A percentile compares a stretch with the other conserved stretches of the same genome.
phyloP scores from a whole-genome alignment of 1,139 yeast species.

The Lodderomyces orthopsilosis region DNA sequence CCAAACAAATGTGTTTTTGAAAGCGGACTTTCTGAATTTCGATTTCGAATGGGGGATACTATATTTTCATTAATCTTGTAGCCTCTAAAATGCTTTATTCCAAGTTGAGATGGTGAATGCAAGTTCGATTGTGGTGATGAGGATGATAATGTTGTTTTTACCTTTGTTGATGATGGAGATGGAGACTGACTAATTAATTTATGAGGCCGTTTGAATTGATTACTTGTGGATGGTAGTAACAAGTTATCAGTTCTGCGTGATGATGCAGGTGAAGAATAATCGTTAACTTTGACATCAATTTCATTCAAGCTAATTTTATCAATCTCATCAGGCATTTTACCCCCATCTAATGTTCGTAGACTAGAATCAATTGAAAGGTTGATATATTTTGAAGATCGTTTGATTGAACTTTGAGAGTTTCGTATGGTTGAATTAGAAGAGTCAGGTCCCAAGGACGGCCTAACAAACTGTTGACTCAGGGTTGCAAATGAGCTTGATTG shows the following conservation, averaged over 20 bases:
- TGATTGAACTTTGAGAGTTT: constrained; percentile 28
- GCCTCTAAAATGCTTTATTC: constrained; percentile 32
- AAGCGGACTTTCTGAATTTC: constrained; percentile 18
- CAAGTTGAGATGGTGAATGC: constrained; percentile 33
- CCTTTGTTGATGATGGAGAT: constrained; percentile 31
- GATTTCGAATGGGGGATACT: constrained; percentile 29
- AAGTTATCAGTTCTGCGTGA: constrained; percentile 9
- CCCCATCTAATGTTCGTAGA: constrained; percentile 11
- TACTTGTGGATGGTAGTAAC: constrained; percentile 16
- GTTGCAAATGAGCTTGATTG: not conserved
- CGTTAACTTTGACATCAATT: constrained; percentile 21
- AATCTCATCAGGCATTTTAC: constrained; percentile 15
- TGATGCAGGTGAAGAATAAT: constrained; percentile 11
- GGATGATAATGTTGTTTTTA: not conserved
- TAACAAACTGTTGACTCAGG: not conserved
- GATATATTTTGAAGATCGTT: constrained; percentile 46
- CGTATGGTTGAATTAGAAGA: constrained; percentile 11
- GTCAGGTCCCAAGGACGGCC: constrained; percentile 10
- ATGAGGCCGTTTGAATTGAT: constrained; percentile 49
- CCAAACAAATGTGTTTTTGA: constrained; percentile 19
- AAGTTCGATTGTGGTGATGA: constrained; percentile 16
- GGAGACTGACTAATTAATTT: constrained; percentile 47
- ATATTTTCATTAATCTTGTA: constrained; percentile 30
- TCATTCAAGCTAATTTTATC: constrained; percentile 30
- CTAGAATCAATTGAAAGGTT: constrained; percentile 43